These are phyloP conservation scores for Podaxis sp. DNA, from an alignment of 768 basidiomycete genomes.

Conservation along the genomic window DNA sequence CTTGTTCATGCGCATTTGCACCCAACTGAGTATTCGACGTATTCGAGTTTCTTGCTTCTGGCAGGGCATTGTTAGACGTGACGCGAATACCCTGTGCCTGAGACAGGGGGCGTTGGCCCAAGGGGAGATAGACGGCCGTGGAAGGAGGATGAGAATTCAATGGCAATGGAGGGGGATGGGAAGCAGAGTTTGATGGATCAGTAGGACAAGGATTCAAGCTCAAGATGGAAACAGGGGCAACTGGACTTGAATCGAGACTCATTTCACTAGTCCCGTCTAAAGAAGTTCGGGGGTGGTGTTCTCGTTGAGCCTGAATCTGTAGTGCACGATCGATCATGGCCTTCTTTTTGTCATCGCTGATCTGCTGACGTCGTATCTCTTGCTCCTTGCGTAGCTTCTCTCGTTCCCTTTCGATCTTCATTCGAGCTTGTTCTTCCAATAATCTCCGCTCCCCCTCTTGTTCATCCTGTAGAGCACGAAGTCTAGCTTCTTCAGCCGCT, in stretches of 20 bases:
- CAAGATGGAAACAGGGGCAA: background rate
- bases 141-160: background rate
- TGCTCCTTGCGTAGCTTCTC: slow-evolving; percentile 7
- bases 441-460: background rate
- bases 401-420: background rate
- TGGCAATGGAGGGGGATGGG: background rate
- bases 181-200: background rate
- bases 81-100: background rate
- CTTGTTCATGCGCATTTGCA: background rate
- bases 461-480: background rate
- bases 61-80: background rate
- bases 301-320: slow-evolving; percentile 7
- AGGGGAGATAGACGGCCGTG: background rate
- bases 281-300: background rate
- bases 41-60: background rate
- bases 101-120: too few relatives aligned
- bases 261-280: slow-evolving; percentile 1
- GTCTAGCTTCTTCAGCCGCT: background rate
- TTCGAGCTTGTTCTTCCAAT: slow-evolving; percentile 5
- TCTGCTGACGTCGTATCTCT: slow-evolving; percentile 5
- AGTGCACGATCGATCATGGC: slow-evolving; percentile 4
- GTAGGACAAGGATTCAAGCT: background rate
- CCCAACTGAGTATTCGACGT: background rate
- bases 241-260: slow-evolving; percentile 3
- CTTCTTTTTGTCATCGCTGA: slow-evolving; percentile 4